Percentiles rank a stretch among this genome's conserved stretches.
These are phyloP conservation scores for Metarhizium anisopliae DNA, from an alignment of 2,329 filamentous ascomycete genomes.

Conservation along the genomic window DNA sequence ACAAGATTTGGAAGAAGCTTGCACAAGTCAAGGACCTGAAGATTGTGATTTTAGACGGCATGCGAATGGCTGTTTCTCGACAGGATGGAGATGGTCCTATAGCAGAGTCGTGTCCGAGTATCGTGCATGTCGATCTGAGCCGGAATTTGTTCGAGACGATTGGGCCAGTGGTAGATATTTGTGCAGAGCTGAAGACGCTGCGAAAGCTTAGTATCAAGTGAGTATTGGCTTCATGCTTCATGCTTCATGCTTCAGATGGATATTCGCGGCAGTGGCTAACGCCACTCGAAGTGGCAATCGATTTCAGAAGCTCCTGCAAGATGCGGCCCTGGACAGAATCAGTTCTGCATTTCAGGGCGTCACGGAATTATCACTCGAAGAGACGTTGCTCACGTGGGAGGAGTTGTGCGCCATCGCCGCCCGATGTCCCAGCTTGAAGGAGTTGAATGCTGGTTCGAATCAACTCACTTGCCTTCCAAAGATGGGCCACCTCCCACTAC, in stretches of 20 bases:
- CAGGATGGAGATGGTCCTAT: constrained; percentile 29
- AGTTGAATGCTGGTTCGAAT: constrained; percentile 48
- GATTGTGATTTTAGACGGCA: constrained; percentile 73
- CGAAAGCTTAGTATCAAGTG: constrained; percentile 64
- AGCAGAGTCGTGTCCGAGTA: constrained; percentile 48
- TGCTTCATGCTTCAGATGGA: background rate
- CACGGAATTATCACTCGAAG: constrained; percentile 54
- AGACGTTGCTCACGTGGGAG: constrained; percentile 58
- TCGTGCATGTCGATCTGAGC: constrained; percentile 75
- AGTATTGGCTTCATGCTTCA: constrained; percentile 17
- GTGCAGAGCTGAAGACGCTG: constrained; percentile 57
- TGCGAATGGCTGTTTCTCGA: constrained; percentile 44
- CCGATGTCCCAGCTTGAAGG: constrained; percentile 43
- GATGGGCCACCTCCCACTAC: constrained; percentile 29
- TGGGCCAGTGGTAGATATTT: constrained; percentile 60
- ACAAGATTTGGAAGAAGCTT: constrained; percentile 77
- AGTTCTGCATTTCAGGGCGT: constrained; percentile 39
- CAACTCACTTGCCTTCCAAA: constrained; percentile 43
- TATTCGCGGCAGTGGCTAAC: background rate
- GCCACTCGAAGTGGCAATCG: constrained; percentile 58
- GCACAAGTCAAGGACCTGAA: constrained; percentile 69
- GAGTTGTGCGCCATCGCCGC: constrained; percentile 47
- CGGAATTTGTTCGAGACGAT: constrained; percentile 70
- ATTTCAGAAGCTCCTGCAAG: constrained; percentile 37
- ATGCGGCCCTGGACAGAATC: constrained; percentile 21